A percentile compares a stretch with the other conserved stretches of the same genome.
Evolutionary conservation across 371 early-diverging fungal species (phyloP).

Genomic region (Circinella umbellata): DNA sequence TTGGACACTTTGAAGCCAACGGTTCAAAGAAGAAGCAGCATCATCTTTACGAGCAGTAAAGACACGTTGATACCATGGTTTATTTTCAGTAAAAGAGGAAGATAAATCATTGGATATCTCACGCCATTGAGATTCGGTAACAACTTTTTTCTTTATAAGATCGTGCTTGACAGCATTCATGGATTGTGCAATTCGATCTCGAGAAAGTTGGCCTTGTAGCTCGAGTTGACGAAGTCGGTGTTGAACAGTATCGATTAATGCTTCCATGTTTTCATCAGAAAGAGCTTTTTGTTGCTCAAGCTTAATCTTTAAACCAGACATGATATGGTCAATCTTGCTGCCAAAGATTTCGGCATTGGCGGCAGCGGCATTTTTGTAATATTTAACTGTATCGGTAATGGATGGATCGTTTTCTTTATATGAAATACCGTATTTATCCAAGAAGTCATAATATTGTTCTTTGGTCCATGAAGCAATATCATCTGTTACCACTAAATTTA

Average conservation of each 20-base stretch:
- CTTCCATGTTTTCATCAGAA: constrained; percentile 27
- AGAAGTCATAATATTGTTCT: constrained; percentile 32
- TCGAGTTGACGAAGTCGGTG: constrained; percentile 44
- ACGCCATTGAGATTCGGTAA: constrained; percentile 44
- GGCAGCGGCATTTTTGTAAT: constrained; percentile 42
- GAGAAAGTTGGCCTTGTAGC: constrained; percentile 42
- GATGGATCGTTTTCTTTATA: constrained; percentile 30
- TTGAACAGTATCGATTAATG: constrained; percentile 26
- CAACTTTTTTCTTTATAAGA: constrained; percentile 40
- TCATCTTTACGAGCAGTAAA: constrained; percentile 27
- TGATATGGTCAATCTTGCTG: constrained; percentile 33
- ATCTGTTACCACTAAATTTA: neutral
- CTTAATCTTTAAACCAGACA: constrained; percentile 35
- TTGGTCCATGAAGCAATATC: constrained; percentile 39
- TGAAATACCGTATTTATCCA: constrained; percentile 43
- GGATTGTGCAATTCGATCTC: constrained; percentile 39
- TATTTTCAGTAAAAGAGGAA: constrained; percentile 24
- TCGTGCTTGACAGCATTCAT: constrained; percentile 33
- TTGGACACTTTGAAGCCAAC: constrained; percentile 35
- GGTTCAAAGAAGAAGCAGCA: constrained; percentile 27
- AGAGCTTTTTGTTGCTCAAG: constrained; percentile 37
- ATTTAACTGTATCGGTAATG: constrained; percentile 34
- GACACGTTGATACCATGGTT: constrained; percentile 40
- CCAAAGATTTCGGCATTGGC: constrained; percentile 37
- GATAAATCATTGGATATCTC: constrained; percentile 39